Evolutionary conservation across 1,284 basidiomycete genomes (phyloP), one percentile per base, ranked within the genome.

Genomic region (Ceratobasidium sp.): DNA sequence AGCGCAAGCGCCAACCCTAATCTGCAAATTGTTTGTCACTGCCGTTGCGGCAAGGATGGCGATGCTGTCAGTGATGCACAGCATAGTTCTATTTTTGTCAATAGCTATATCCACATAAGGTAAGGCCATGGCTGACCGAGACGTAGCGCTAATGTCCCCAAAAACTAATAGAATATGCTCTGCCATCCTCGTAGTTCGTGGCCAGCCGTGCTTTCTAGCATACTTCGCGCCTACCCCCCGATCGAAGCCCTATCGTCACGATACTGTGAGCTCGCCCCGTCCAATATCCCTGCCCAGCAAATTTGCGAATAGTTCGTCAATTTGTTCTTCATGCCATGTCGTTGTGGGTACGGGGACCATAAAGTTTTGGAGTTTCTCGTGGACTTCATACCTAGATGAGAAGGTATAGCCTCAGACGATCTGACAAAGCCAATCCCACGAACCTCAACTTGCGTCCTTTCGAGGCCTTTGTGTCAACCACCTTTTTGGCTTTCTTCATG

Each of bases 301-400:
- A 29, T 90, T 93, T 40, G 87, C 84, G 78, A 98, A 97, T 58
- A 97, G 78, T 77, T 97, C 94, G 76, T 97, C 94, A 70, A 94
- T 86, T 80, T 97, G 94, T 75, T 93, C 92, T 72, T 96, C 93
- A 72, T 94, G 92, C 95, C 95, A 98, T 84, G 50, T 80, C 69
- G 42, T 76, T 1, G 85, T 81, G 5, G 87, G 86, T 3, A 95
- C 87, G 10, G 95, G 94, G 0, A 94, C 92, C 89, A 96, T 96
- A 76, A 96, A 96, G 77, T 94, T 94, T 76, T 93, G 91, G 45
- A 96, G 80, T 80, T 96, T 97, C 75, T 96, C 93, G 76, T 97
- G 95, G 1, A 93, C 88, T 71, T 96, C 91, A 77, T 94, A 96
- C 71, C 93, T 92, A 75, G 71, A 3, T 8, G 43, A 47, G 7